phyloP scores from a whole-genome alignment of 495 filamentous ascomycete species.

The Annulohypoxylon moriforme region DNA sequence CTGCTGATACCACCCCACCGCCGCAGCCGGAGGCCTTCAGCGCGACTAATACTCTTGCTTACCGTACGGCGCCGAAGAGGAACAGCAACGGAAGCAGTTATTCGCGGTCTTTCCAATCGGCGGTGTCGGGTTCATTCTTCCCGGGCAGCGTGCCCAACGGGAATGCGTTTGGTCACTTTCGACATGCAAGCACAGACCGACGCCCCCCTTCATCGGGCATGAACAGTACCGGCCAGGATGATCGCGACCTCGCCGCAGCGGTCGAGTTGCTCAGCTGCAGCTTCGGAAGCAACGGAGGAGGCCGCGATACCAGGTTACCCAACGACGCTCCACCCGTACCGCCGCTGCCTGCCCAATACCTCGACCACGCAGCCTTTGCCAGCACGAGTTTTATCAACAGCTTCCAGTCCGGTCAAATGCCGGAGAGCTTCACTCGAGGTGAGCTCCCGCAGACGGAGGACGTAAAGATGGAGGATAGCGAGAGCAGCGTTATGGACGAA shows the following conservation, averaged over 20 bases:
- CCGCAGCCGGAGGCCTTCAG: slow-evolving; percentile 65
- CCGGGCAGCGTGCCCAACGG: slow-evolving; percentile 61
- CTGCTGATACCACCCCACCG: slow-evolving; percentile 76
- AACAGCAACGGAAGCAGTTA: slow-evolving; percentile 75
- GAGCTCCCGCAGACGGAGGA: slow-evolving; percentile 59
- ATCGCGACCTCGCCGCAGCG: slow-evolving; percentile 86
- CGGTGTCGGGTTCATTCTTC: slow-evolving; percentile 65
- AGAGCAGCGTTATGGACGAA: slow-evolving; percentile 76
- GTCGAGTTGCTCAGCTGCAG: slow-evolving; percentile 91
- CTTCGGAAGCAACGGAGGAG: slow-evolving; percentile 76
- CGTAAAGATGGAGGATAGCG: slow-evolving; percentile 76
- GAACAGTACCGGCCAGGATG: slow-evolving; percentile 74
- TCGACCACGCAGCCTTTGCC: slow-evolving; percentile 62
- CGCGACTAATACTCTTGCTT: slow-evolving; percentile 55
- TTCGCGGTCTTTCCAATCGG: slow-evolving; percentile 88
- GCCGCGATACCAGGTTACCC: slow-evolving; percentile 74
- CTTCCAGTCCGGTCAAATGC: slow-evolving; percentile 61
- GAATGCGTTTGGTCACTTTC: slow-evolving; percentile 65
- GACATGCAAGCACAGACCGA: slow-evolving; percentile 65
- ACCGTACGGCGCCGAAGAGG: slow-evolving; percentile 65
- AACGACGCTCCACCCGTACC: slow-evolving; percentile 88
- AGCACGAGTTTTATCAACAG: slow-evolving; percentile 64
- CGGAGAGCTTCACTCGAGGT: slow-evolving; percentile 62
- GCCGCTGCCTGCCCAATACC: slow-evolving; percentile 77
- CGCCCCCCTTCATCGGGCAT: slow-evolving; percentile 70